These are phyloP conservation scores for Vitis amurensis DNA, from an alignment of 164 flowering plant genomes.

Conservation along the genomic window DNA sequence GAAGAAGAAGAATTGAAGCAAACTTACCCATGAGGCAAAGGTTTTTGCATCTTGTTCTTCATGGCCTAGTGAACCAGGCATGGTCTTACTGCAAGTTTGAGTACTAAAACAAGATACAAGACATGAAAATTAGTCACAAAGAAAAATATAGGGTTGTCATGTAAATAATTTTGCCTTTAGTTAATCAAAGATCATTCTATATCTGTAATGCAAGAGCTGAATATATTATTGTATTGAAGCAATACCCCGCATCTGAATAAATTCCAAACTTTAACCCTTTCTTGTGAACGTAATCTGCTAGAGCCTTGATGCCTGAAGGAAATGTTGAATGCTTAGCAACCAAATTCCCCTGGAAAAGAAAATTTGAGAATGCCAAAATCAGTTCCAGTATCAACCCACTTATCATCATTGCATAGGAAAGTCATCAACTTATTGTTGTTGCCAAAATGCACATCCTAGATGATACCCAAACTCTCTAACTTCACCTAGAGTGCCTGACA, in stretches of 20 bases:
- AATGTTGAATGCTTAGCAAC: constrained; percentile 23
- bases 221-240: neutral
- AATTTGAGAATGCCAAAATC: too few species aligned
- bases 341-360: constrained; percentile 22
- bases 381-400: too few species aligned
- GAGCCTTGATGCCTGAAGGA: constrained; percentile 30
- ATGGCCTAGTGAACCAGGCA: constrained; percentile 36
- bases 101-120: constrained; percentile 3
- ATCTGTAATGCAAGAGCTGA: too few species aligned
- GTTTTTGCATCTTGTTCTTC: constrained; percentile 38
- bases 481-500: too few species aligned
- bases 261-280: constrained; percentile 31
- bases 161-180: too few species aligned
- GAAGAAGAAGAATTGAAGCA: neutral
- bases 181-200: too few species aligned
- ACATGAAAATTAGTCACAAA: too few species aligned
- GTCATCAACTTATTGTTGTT: too few species aligned
- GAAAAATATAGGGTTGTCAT: too few species aligned
- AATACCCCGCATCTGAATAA: constrained; percentile 32
- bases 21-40: constrained; percentile 32
- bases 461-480: too few species aligned
- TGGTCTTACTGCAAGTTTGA: constrained; percentile 27
- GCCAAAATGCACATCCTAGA: too few species aligned
- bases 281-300: constrained; percentile 33
- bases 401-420: too few species aligned